Base-by-base conservation (phyloP, 2,329 filamentous ascomycete species). In the Kalmusia sp. region DNA sequence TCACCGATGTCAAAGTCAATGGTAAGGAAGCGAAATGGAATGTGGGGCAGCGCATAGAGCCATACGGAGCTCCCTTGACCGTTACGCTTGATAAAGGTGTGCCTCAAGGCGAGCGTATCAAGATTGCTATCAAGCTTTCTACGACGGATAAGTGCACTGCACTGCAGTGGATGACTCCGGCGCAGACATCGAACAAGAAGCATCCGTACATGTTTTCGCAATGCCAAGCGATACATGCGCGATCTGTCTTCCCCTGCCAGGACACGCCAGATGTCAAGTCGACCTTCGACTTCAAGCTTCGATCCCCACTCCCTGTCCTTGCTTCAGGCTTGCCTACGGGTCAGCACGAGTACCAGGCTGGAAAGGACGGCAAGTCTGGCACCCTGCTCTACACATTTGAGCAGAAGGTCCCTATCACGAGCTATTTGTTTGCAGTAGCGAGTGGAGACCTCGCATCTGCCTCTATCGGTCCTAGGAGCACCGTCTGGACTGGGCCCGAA, bases 141-240 rank as follows among this genome's bases (percentile, higher is more conserved):
- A 98, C 95, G 4, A 98, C 95, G 1, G 84, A 89, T 46, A 84
- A 90, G 67, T 97, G 93, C 76, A 96, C 93, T 9, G 93, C 93
- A 8, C 81, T 99, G 57, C 93, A 98, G 77, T 99, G 95, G 93
- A 84, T 99, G 75, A 93, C 90, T 0, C 92, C 92, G 2, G 89
- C 89, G 27, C 95, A 98, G 79, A 98, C 95, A 1, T 92, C 91
- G 53, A 97, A 96, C 83, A 93, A 92, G 80, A 95, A 92, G 76
- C 90, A 96, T 63, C 93, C 93, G 1, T 98, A 97, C 77, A 93
- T 98, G 87, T 98, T 98, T 80, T 96, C 91, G 38, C 95, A 98
- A 79, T 96, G 93, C 75, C 93, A 99, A 80, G 93, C 93, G 49
- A 98, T 97, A 68, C 93, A 98, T 69, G 92, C 91, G 37, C 87